Percentiles rank a stretch among this genome's conserved stretches.
Conservation (phyloP, 495 filamentous ascomycete species). For the Hyaloscypha variabilis region DNA sequence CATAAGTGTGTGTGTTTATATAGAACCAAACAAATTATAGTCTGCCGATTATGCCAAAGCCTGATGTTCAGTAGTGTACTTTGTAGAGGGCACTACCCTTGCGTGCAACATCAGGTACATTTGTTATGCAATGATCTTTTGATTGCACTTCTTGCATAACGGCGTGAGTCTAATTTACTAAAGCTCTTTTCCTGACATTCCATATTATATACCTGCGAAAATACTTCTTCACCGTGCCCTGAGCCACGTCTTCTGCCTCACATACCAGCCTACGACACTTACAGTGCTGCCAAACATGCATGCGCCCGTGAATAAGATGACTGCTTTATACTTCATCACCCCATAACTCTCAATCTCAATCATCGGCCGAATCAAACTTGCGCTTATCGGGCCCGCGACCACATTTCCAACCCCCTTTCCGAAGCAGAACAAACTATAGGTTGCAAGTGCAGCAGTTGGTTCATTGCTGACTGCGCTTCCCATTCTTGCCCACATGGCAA, state of each 20-base stretch:
- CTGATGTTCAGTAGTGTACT: too few species aligned
- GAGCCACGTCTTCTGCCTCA: constrained; percentile 24
- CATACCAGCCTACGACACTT: constrained; percentile 30
- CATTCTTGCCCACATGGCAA: constrained; percentile 36
- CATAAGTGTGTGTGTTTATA: too few species aligned
- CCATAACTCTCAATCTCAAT: constrained; percentile 44
- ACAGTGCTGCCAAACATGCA: constrained; percentile 18
- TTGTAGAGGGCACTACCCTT: too few species aligned
- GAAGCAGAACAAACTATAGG: constrained; percentile 42
- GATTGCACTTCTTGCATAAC: too few species aligned
- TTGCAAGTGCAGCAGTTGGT: constrained; percentile 49
- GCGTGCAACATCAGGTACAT: too few species aligned
- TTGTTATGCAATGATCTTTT: too few species aligned
- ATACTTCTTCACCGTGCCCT: too few species aligned
- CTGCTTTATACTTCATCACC: constrained; percentile 47
- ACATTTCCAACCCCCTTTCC: constrained; percentile 42
- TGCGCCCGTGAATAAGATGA: constrained; percentile 57
- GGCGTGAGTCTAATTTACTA: too few species aligned
- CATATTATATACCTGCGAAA: too few species aligned
- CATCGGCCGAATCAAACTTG: constrained; percentile 34
- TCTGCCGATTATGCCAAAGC: too few species aligned
- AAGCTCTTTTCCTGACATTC: too few species aligned
- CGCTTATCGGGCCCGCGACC: constrained; percentile 37
- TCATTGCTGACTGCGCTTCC: constrained; percentile 34
- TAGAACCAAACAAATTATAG: too few species aligned